Evolutionary conservation across 2,329 filamentous ascomycete species (phyloP), one percentile per base, ranked within the genome.

Genomic region (Dryadomyces quercivorus): DNA sequence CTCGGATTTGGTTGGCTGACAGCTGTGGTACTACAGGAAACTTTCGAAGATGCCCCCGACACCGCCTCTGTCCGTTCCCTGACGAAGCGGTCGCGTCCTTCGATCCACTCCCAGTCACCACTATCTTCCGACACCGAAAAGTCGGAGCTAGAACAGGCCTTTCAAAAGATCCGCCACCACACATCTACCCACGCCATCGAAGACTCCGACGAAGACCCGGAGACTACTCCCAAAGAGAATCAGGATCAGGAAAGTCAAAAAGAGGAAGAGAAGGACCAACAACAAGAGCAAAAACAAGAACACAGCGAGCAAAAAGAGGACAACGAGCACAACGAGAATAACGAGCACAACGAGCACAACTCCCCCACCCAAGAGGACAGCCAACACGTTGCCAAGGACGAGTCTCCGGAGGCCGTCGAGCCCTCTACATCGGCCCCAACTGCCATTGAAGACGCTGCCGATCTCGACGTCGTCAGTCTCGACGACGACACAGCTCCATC

Each of bases 11-110:
- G 40, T 40, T 53, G 49, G 53, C 55, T 59, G 43, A 56, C 56
- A 26, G 42, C 26, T 22, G 31, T n/a, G 16, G 5, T 5, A 13
- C 6, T 31, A 46, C 60, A 88, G 84, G 85, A 91, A 63, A 80
- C 79, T 16, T 95, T 94, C 64, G 88, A 95, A 71, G 89, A 95
- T 74, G 89, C 88, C 54, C 72, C 81, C 61, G 85, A 88, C 67
- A 79, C 75, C 57, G 69, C 73, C 48, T 83, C 81, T 38, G 73
- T 80, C 52, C 80, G 85, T 57, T 88, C 85, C 26, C 69, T 89
- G 58, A 82, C 78, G 42, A 74, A 73, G 60, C 70, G 75, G 64
- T 72, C 67, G 57, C 64, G 20, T 69, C 70, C 51, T 8, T 16
- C 51, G 10, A 18, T 40, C 7, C 34, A 36, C 18, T 18, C 46